Evolutionary conservation across 192 early-diverging fungal genomes (phyloP), one percentile per base, ranked within the genome.

Genomic region (Chytriomyces hyalinus): DNA sequence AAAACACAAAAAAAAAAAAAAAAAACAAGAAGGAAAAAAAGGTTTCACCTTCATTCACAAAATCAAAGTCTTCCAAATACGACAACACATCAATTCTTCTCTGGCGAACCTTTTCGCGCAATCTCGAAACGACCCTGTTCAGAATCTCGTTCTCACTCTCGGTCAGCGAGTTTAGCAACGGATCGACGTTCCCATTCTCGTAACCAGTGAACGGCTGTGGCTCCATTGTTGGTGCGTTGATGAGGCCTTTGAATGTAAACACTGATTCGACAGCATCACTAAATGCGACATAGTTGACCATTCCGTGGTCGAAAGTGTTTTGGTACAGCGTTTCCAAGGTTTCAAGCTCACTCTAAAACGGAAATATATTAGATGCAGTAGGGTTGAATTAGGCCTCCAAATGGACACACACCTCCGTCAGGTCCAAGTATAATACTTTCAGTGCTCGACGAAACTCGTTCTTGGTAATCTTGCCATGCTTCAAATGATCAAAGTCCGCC

Each of bases 401-500:
- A 61, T 44, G 1, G 5, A 69, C 9, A n/a, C 28, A 6, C 65
- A 84, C 82, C 62, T 83, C 83, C 48, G 62, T 85, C 49, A 87
- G 48, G 28, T 84, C 76, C n/a, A 80, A 48, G 66, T 73, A 86
- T 4, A 89, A 70, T 5, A 89, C 77, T 64, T 87, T 86, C 51
- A 88, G 62, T 6, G 79, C 83, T 48, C 88, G 67, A 50, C 80
- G 50, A 70, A 89, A 89, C 67, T 87, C 82, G 71, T 81, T 80
- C 47, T 65, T 65, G 2, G 84, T 88, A 61, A 89, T 86, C 48
- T 80, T 75, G 28, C 85, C 84, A 62, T 88, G 84, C 46, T 78
- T 72, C 26, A 88, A 78, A 44, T 85, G 83, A 65, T 89, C 88
- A 82, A 88, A 88, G 74, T 89, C 88, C 3, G 65, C 50, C 85